A percentile compares a stretch with the other conserved stretches of the same genome.
Conservation (phyloP, 306 rosid genomes). For the Ormosia semicastrata region DNA sequence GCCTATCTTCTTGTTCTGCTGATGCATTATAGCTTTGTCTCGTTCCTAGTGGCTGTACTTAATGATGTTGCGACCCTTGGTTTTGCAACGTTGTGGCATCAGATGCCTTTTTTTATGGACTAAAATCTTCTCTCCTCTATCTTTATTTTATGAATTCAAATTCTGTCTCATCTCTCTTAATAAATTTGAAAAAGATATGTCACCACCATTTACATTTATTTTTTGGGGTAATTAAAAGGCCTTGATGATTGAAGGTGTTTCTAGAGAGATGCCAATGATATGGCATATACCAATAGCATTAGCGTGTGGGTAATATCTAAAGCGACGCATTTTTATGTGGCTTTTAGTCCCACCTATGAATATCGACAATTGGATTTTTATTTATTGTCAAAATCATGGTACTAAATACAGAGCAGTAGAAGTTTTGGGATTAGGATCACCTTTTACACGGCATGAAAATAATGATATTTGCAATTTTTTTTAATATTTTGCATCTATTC, state of each 20-base stretch:
- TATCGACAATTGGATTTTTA: not conserved
- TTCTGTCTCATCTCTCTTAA: not conserved
- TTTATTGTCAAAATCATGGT: not conserved
- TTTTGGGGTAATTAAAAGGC: not conserved
- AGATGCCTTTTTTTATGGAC: not conserved
- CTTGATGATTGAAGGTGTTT: not conserved
- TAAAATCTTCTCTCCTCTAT: not conserved
- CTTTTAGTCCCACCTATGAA: not conserved
- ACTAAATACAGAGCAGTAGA: not conserved
- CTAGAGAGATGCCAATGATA: not conserved
- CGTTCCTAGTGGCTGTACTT: not conserved
- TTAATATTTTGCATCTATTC: not conserved
- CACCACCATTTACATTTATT: not conserved
- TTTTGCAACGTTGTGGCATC: not conserved
- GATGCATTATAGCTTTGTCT: not conserved
- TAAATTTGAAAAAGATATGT: slow-evolving; percentile 7
- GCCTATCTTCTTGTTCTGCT: not conserved
- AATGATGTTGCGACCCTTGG: not conserved
- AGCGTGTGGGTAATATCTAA: not conserved
- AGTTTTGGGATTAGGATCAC: not conserved
- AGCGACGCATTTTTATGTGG: not conserved
- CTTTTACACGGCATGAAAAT: not conserved
- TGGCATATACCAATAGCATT: not conserved
- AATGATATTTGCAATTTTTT: not conserved
- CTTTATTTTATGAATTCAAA: not conserved